Base-by-base conservation (phyloP, 1,139 yeast species). In the Hyphopichia fennica region DNA sequence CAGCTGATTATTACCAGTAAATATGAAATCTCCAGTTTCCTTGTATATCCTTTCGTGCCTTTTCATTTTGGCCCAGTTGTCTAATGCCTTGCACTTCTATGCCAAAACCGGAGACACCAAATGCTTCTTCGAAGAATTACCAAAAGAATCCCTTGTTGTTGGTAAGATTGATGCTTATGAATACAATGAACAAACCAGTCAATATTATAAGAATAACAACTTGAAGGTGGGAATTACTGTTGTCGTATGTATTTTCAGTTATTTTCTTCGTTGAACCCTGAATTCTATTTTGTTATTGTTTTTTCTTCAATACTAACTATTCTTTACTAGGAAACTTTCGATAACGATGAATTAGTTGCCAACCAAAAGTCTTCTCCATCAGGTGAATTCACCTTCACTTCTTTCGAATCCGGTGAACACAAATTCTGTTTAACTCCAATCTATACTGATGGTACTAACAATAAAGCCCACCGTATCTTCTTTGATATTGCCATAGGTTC, bases 401-500 rank as follows among this genome's bases (percentile, higher is more conserved):
- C 77, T 1, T 56, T 62, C 34, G 79, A 71, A 37, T 51, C 69
- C 15, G 79, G 79, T 45, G 79, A 73, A 55, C 79, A 74, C 60
- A 72, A 65, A 53, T 68, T 74, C 61, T 74, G 79, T 52, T 62
- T 74, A 55, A 68, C 67, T 11, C 79, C 79, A 29, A 51, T 63
- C 16, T 69, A 72, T 57, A 47, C 45, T n/a, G 75, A 69, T 49
- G 71, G 71, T 14, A 55, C 66, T 41, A 44, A 47, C 20, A 57
- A 57, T 35, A 69, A 63, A 46, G 53, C 55, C 32, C 77, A 72
- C 58, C 62, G 77, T 45, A 67, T 74, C 42, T 70, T 67, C 56
- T 72, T 74, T 44, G 79, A 74, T 51, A 60, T 74, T 46, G 77
- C 74, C 37, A 60, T 67, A 45, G 79, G 79, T n/a, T 63, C 74